Evolutionary conservation across 1,284 basidiomycete genomes (phyloP).

Genomic region (Boletus calvinii): DNA sequence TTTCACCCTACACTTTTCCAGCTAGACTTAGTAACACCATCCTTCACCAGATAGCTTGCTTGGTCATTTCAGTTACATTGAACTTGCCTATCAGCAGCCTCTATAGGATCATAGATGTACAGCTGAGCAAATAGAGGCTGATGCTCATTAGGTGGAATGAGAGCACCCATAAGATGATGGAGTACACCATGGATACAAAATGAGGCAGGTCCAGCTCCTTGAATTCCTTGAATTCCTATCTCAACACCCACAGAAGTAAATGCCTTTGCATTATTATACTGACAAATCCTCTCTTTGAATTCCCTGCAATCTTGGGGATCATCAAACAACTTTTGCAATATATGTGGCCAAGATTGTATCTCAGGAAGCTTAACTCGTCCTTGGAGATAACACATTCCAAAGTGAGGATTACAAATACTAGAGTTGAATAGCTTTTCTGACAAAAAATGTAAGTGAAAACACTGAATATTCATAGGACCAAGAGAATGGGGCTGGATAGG

Average conservation of each 20-base stretch:
- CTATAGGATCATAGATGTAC: slow-evolving; percentile 38
- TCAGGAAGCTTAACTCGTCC: slow-evolving; percentile 28
- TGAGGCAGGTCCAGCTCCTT: slow-evolving; percentile 31
- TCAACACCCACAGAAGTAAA: slow-evolving; percentile 40
- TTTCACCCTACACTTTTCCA: too few species aligned
- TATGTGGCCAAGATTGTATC: slow-evolving; percentile 17
- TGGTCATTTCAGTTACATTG: slow-evolving; percentile 27
- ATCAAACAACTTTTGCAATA: slow-evolving; percentile 22
- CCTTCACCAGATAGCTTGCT: too few species aligned
- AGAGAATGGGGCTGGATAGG: slow-evolving; percentile 6
- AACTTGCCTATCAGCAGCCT: slow-evolving; percentile 24
- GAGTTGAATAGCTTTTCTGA: slow-evolving; percentile 18
- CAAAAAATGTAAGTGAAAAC: slow-evolving; percentile 18
- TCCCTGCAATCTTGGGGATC: slow-evolving; percentile 6
- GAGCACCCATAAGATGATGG: slow-evolving; percentile 34
- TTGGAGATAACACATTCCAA: slow-evolving; percentile 30
- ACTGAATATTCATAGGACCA: slow-evolving; percentile 22
- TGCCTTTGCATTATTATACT: slow-evolving; percentile 41
- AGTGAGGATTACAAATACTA: not conserved
- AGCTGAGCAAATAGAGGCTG: slow-evolving; percentile 39
- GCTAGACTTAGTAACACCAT: too few species aligned
- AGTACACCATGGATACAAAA: slow-evolving; percentile 41
- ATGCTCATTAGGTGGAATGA: slow-evolving; percentile 25
- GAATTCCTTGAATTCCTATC: slow-evolving; percentile 31
- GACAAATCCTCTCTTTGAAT: slow-evolving; percentile 31